Percentiles rank a stretch among this genome's conserved stretches.
Evolutionary conservation across 2,329 filamentous ascomycete genomes (phyloP).

Genomic region (Talaromyces sp.): DNA sequence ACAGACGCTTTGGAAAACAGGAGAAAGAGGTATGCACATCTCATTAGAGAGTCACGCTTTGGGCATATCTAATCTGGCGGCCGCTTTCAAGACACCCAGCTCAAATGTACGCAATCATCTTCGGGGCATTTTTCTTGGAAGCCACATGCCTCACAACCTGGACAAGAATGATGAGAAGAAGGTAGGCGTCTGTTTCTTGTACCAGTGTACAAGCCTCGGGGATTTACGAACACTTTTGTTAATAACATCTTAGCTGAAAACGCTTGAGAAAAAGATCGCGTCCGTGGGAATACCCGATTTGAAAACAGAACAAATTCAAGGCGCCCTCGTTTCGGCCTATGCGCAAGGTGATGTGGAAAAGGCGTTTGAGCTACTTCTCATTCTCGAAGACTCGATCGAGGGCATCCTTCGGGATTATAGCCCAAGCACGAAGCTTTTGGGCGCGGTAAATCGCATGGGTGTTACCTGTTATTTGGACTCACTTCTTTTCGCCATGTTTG

Average conservation of each 20-base stretch:
- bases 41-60: constrained; percentile 16
- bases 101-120: constrained; percentile 11
- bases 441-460: constrained; percentile 75
- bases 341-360: constrained; percentile 65
- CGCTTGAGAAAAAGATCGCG: constrained; percentile 47
- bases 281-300: constrained; percentile 50
- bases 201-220: background rate
- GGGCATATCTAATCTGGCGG: background rate
- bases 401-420: constrained; percentile 73
- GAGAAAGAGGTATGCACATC: constrained; percentile 22
- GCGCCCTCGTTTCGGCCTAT: constrained; percentile 57
- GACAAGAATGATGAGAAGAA: constrained; percentile 28
- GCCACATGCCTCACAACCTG: constrained; percentile 13
- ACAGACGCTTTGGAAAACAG: constrained; percentile 22
- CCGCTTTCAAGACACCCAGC: background rate
- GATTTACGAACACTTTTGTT: background rate
- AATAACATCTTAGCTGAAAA: constrained; percentile 39
- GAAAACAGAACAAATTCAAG: constrained; percentile 57
- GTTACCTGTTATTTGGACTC: constrained; percentile 96
- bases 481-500: constrained; percentile 92
- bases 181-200: constrained; percentile 15
- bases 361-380: constrained; percentile 67
- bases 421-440: constrained; percentile 65
- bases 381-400: constrained; percentile 75
- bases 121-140: constrained; percentile 28